Evolutionary conservation across 495 filamentous ascomycete species (phyloP), one percentile per base, ranked within the genome.

Genomic region (Tirmania nivea): DNA sequence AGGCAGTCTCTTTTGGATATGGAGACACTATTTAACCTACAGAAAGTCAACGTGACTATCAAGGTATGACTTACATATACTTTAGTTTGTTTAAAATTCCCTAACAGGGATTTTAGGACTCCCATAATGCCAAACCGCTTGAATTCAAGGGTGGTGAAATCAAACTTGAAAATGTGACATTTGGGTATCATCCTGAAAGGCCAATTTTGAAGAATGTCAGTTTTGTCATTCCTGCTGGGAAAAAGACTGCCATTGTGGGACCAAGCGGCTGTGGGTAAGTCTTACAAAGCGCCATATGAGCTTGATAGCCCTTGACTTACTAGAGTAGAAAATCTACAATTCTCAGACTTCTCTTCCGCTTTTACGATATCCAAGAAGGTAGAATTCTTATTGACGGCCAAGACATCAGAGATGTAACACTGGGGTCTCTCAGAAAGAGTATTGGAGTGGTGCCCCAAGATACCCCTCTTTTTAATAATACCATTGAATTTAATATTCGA

Each of bases 381-480:
- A 75, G 82, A 35, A 94, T 97, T 60, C 70, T 89, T 21, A 81
- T 97, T 53, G 90, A 97, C 64, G 86, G 81, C 50, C 92, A 96
- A 63, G 89, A 97, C 61, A 76, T 97, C 58, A 79, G 85, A 37
- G 73, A 87, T 54, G 80, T 97, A 9, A 79, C 71, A 4, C 66
- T 92, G 11, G 82, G 93, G 34, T 90, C 84, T 34, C 69, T 97
- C 8, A 78, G 90, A 17, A 79, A 78, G 62, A 71, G 80, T 2
- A 95, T 97, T 63, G 90, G 92, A 17, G 90, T 97, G 6, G 90
- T 97, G 1, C 90, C 92, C 2, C 92, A 97, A 66, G 92, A 96
- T 64, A 96, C 90, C 0, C 88, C 92, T 3, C 69, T 97, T 2
- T 96, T 97, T 69, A 97, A 97, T 64, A 83, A 93, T 64, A 87